These are phyloP conservation scores for Phylloporus gajari DNA, from an alignment of 1,284 basidiomycete genomes.

Conservation along the genomic window DNA sequence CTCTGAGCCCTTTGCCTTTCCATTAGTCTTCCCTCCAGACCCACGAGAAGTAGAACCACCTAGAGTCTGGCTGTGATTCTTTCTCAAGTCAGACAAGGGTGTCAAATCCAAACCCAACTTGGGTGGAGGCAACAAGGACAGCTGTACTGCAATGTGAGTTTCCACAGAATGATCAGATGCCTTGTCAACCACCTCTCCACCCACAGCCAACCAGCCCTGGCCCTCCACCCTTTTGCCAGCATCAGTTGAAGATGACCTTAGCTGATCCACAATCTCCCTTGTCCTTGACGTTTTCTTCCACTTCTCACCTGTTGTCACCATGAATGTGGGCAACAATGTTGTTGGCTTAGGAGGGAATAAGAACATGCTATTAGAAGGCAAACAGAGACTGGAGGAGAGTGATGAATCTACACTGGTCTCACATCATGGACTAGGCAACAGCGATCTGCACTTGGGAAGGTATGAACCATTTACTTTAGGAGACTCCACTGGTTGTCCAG, in stretches of 20 bases:
- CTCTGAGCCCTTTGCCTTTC: slow-evolving; percentile 1
- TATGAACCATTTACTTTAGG: slow-evolving; percentile 3
- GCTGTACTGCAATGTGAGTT: slow-evolving; percentile 7
- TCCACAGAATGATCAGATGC: slow-evolving; percentile 15
- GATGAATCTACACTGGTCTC: slow-evolving; percentile 10
- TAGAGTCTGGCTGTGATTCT: slow-evolving; percentile 2
- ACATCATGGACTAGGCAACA: slow-evolving; percentile 28
- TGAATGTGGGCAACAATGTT: slow-evolving; percentile 37
- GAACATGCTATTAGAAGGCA: slow-evolving; percentile 14
- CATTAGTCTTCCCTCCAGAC: slow-evolving; percentile 8
- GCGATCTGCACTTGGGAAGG: slow-evolving; percentile 25
- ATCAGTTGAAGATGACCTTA: slow-evolving; percentile 41
- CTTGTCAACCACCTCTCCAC: slow-evolving; percentile 19
- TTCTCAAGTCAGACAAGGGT: slow-evolving; percentile 11
- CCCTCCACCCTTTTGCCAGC: slow-evolving; percentile 25
- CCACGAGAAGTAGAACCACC: neutral
- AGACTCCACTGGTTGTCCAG: slow-evolving; percentile 11
- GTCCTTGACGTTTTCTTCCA: slow-evolving; percentile 41
- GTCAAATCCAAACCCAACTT: slow-evolving; percentile 9
- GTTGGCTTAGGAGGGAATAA: slow-evolving; percentile 18
- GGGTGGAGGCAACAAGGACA: slow-evolving; percentile 9
- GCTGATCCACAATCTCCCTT: slow-evolving; percentile 41
- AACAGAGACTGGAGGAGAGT: slow-evolving; percentile 22
- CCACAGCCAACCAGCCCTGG: slow-evolving; percentile 27
- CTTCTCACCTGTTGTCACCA: slow-evolving; percentile 31